Conservation (phyloP, 2,329 filamentous ascomycete genomes). For the Thielaviopsis ethacetica region DNA sequence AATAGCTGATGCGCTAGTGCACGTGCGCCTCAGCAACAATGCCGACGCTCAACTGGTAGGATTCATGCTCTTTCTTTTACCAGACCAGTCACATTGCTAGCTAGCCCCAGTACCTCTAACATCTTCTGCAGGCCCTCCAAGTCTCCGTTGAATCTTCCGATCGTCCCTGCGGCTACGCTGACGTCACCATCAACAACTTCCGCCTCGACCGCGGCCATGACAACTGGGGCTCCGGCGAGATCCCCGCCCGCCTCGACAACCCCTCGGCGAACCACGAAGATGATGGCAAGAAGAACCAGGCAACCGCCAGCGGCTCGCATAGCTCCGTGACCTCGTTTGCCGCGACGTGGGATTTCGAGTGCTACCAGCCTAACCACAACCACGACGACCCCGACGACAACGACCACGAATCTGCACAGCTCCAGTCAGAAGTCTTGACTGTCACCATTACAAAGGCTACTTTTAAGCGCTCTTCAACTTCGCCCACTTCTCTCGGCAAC, state of each 20-base stretch:
- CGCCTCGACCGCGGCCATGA: slow-evolving; percentile 2
- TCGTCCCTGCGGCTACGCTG: slow-evolving; percentile 7
- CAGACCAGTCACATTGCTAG: neutral
- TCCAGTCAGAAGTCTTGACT: slow-evolving; percentile 8
- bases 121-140: slow-evolving; percentile 4
- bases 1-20: slow-evolving; percentile 11
- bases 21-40: slow-evolving; percentile 9
- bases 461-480: slow-evolving; percentile 4
- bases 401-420: neutral
- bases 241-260: neutral
- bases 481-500: slow-evolving; percentile 2
- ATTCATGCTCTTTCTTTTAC: slow-evolving; percentile 1
- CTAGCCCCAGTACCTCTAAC: neutral
- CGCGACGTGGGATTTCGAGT: slow-evolving; percentile 11
- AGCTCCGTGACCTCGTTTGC: neutral
- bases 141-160: slow-evolving; percentile 4
- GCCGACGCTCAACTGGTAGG: slow-evolving; percentile 7
- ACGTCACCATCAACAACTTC: slow-evolving; percentile 5
- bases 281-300: neutral
- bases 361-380: neutral
- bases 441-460: slow-evolving; percentile 7
- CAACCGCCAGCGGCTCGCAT: neutral
- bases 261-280: neutral
- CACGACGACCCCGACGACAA: neutral
- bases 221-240: slow-evolving; percentile 6